Conservation (phyloP, 1,139 yeast genomes). For the Nakaseomyces bracarensis region DNA sequence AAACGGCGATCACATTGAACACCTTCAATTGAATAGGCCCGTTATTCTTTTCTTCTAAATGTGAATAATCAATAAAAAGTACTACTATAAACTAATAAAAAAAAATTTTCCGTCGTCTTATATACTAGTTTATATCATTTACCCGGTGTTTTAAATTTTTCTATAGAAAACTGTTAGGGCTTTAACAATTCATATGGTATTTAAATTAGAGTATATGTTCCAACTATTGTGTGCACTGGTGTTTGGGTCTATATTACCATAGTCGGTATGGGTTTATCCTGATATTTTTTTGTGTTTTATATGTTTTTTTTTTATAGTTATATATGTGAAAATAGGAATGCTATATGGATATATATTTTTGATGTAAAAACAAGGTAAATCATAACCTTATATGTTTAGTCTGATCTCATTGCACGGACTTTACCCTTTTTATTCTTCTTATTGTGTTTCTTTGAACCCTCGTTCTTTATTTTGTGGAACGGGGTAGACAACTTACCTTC, state of each 20-base stretch:
- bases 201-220: no score
- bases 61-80: neutral
- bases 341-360: neutral
- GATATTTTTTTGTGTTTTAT: neutral
- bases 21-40: neutral
- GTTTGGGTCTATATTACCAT: no score
- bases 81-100: neutral
- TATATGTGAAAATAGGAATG: slow-evolving; percentile 4
- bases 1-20: neutral
- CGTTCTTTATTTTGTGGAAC: slow-evolving; percentile 49
- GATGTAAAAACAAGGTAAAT: neutral
- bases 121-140: neutral
- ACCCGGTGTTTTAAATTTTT: neutral
- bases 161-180: neutral
- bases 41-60: neutral
- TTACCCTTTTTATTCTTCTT: slow-evolving; percentile 54
- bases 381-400: neutral
- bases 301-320: neutral
- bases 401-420: slow-evolving; percentile 3
- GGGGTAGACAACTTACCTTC: slow-evolving; percentile 62
- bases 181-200: no score
- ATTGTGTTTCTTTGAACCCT: slow-evolving; percentile 58
- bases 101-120: neutral
- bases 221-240: no score
- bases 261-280: no score